Evolutionary conservation across 2,329 filamentous ascomycete species (phyloP).

Genomic region (Fusarium sp.): DNA sequence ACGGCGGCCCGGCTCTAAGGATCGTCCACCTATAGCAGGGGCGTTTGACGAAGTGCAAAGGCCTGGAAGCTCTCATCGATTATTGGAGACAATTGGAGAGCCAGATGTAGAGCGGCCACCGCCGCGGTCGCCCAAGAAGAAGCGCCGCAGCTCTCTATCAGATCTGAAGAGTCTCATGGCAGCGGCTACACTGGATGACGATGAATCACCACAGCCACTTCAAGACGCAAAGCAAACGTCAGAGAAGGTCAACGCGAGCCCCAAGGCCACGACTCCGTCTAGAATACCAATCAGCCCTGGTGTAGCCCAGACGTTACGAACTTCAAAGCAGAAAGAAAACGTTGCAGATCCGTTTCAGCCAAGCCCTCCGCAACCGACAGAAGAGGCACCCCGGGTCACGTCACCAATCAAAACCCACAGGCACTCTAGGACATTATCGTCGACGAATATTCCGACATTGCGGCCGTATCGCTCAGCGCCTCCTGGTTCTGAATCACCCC

Average conservation of each 20-base stretch:
- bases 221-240: conserved; percentile 69
- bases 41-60: conserved; percentile 73
- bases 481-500: conserved; percentile 47
- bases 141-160: conserved; percentile 91
- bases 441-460: conserved; percentile 69
- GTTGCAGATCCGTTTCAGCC: conserved; percentile 45
- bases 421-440: conserved; percentile 67
- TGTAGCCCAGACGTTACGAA: conserved; percentile 57
- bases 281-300: conserved; percentile 68
- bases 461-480: conserved; percentile 56
- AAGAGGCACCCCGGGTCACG: conserved; percentile 36
- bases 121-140: conserved; percentile 73
- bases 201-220: conserved; percentile 62
- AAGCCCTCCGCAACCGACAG: conserved; percentile 33
- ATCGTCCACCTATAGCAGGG: conserved; percentile 73
- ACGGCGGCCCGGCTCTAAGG: conserved; percentile 69
- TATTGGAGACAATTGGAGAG: conserved; percentile 73
- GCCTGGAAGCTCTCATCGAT: conserved; percentile 70
- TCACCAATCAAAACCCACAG: conserved; percentile 50
- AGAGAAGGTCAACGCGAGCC: conserved; percentile 70
- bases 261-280: conserved; percentile 61
- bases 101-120: conserved; percentile 62
- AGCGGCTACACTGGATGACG: conserved; percentile 66
- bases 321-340: conserved; percentile 65
- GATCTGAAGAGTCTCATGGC: conserved; percentile 82